Conservation (phyloP, 2,329 filamentous ascomycete genomes). For the Trichoderma endophyticum region DNA sequence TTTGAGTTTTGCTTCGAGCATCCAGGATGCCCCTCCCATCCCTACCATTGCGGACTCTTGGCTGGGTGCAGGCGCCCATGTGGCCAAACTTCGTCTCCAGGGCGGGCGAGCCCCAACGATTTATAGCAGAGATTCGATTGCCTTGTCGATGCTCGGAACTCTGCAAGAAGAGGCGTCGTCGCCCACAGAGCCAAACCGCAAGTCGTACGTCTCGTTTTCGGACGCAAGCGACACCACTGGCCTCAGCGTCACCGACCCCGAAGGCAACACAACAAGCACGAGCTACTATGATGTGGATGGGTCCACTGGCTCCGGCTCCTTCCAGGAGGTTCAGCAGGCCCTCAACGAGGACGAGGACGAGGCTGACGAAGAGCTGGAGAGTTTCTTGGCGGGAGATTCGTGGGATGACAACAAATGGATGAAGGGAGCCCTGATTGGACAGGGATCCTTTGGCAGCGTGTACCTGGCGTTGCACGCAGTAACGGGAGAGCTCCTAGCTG, state of each 20-base stretch:
- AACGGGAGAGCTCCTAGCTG: slow-evolving; percentile 94
- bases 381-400: slow-evolving; percentile 87
- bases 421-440: slow-evolving; percentile 95
- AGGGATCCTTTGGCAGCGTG: slow-evolving; percentile 94
- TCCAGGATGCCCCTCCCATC: slow-evolving; percentile 90
- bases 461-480: slow-evolving; percentile 93
- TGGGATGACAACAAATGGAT: slow-evolving; percentile 99
- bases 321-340: slow-evolving; percentile 81
- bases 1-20: slow-evolving; percentile 85
- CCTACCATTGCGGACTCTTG: slow-evolving; percentile 94
- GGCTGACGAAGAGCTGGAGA: slow-evolving; percentile 80
- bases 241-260: slow-evolving; percentile 74
- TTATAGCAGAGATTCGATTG: slow-evolving; percentile 77
- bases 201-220: slow-evolving; percentile 89
- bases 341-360: slow-evolving; percentile 90
- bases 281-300: slow-evolving; percentile 84
- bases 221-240: slow-evolving; percentile 68
- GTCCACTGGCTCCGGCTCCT: slow-evolving; percentile 67
- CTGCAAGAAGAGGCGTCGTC: slow-evolving; percentile 88
- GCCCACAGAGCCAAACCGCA: slow-evolving; percentile 79
- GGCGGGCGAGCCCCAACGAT: slow-evolving; percentile 42
- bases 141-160: slow-evolving; percentile 84
- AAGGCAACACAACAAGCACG: slow-evolving; percentile 65
- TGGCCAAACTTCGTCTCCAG: slow-evolving; percentile 44
- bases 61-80: slow-evolving; percentile 55